Evolutionary conservation across 805 yeast species (phyloP).

Genomic region (Yarrowia sp.): DNA sequence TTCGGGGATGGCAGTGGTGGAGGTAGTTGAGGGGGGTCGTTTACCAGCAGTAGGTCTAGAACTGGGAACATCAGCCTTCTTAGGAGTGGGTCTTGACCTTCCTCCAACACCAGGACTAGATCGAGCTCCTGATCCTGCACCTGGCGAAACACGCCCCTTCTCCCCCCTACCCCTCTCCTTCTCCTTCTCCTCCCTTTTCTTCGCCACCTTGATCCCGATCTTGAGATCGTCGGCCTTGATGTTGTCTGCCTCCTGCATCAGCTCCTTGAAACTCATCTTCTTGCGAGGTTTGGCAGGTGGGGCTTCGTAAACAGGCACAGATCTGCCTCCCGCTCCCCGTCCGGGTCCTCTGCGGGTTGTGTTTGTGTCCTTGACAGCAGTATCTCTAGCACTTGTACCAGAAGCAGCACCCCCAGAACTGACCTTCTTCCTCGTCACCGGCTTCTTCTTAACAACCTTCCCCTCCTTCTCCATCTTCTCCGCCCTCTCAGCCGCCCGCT

Average conservation of each 20-base stretch:
- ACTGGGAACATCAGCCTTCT: too few species aligned
- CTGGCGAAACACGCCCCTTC: not conserved
- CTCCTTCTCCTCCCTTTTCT: slow-evolving; percentile 34
- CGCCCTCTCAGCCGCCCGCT: slow-evolving; percentile 42
- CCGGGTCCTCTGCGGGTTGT: slow-evolving; percentile 11
- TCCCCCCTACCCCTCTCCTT: slow-evolving; percentile 25
- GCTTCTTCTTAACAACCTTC: slow-evolving; percentile 51
- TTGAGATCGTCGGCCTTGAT: slow-evolving; percentile 61
- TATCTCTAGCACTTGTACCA: not conserved
- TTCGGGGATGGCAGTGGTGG: not conserved
- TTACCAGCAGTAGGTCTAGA: not conserved
- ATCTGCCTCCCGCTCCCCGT: slow-evolving; percentile 5
- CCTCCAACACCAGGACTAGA: not conserved
- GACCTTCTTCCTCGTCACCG: slow-evolving; percentile 43
- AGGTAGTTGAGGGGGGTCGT: slow-evolving; percentile 5
- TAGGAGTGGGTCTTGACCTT: too few species aligned
- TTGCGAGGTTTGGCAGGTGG: slow-evolving; percentile 43
- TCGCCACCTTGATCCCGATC: slow-evolving; percentile 51
- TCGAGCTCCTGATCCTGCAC: not conserved
- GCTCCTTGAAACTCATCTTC: slow-evolving; percentile 66
- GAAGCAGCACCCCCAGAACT: not conserved
- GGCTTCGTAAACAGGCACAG: not conserved
- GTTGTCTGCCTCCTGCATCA: slow-evolving; percentile 70
- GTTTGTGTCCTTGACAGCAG: not conserved
- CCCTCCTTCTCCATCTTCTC: slow-evolving; percentile 40